Conservation (phyloP, 2,329 filamentous ascomycete genomes). For the Neopestalotiopsis rosae region DNA sequence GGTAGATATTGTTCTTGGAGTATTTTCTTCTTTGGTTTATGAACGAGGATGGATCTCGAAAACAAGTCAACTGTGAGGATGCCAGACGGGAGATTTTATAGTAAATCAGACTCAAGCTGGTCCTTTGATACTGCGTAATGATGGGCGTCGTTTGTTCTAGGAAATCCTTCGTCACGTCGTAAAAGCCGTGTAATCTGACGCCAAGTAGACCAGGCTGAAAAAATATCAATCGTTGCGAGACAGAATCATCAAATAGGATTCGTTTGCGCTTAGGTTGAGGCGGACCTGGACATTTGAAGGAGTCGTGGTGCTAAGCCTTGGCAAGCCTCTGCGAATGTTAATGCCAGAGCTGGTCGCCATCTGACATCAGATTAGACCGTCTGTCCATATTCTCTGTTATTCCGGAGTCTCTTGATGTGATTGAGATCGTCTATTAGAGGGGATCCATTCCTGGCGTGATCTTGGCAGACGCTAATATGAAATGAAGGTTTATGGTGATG, state of each 20-base stretch:
- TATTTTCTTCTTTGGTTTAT: neutral
- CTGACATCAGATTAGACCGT: constrained; percentile 12
- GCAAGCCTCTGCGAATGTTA: constrained; percentile 3
- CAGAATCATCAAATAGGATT: neutral
- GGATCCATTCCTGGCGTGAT: neutral
- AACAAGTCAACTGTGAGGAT: neutral
- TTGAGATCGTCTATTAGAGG: neutral
- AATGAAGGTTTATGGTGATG: constrained; percentile 1
- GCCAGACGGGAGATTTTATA: neutral
- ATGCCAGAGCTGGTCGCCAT: neutral
- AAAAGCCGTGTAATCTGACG: neutral
- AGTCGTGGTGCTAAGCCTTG: neutral
- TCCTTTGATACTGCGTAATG: neutral
- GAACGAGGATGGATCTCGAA: neutral
- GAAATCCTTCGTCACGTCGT: neutral
- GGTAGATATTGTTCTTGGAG: neutral
- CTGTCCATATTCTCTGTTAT: neutral
- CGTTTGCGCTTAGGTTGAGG: neutral
- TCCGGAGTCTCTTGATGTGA: neutral
- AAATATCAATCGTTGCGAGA: neutral
- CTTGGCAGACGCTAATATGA: constrained; percentile 6
- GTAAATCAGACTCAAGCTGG: neutral
- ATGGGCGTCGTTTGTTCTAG: neutral
- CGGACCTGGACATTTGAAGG: neutral
- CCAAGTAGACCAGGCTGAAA: neutral